Base-by-base conservation (phyloP, 1,284 basidiomycete species). In the Bjerkandera adusta region DNA sequence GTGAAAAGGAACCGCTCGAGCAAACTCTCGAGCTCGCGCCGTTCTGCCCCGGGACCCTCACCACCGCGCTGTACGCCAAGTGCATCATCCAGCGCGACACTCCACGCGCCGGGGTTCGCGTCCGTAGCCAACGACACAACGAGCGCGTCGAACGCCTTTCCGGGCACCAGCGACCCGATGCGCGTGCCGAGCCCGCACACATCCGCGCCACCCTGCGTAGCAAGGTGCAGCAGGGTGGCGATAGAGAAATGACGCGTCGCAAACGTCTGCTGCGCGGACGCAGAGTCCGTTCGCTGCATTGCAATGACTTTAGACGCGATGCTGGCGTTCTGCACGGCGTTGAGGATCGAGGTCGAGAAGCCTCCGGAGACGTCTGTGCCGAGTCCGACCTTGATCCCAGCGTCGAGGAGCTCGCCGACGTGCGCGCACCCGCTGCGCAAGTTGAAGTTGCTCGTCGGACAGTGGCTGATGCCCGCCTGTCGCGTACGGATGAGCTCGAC, bases 291-390 rank as follows among this genome's bases (percentile, higher is more conserved):
- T 49, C 60, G 62, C 53, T 74, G 66, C 62, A 77, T 65, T 11
- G 74, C 72, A 37, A 90, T 57, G 48, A 89, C 76, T 65, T 96
- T 96, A 21, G 91, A 85, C 20, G 90, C 83, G 30, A 88, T 79
- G 57, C 85, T 87, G 3, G 95, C 92, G 57, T 90, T 81, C 52
- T 87, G 85, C 43, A 99, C 76, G 7, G 82, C 77, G n/a, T 77
- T 80, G 36, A 98, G 73, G 53, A 99, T 89, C 3, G 92, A 94
- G 1, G 86, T 74, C 8, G 81, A 83, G 64, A 83, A 91, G 1
- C 94, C 92, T n/a, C 93, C 94, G 0, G 90, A 90, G 37, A 92
- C 89, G 61, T 97, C 94, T 35, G 90, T 93, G 3, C 94, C 94
- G 16, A 97, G 72, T 10, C 91, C 90, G 51, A 94, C 87, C 75